Evolutionary conservation across 225 moss, liverwort and hornwort genomes (phyloP).

Genomic region (Marchantia polymorpha): DNA sequence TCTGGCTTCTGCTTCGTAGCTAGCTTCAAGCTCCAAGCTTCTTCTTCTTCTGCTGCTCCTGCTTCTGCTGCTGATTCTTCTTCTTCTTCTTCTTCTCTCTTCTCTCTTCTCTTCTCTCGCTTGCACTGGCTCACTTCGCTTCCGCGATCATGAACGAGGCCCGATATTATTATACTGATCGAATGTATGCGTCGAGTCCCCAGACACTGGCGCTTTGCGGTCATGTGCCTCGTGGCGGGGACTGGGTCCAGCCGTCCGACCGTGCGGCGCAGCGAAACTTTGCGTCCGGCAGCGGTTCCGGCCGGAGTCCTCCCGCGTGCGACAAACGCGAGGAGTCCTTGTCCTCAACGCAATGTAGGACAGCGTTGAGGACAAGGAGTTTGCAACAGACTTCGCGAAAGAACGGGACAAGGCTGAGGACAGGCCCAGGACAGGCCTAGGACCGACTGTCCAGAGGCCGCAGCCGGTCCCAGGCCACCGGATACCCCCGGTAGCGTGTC

Average conservation of each 20-base stretch:
- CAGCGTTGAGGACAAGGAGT: not conserved
- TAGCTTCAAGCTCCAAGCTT: not conserved
- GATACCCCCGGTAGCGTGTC: conserved; percentile 4
- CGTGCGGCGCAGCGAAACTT: not conserved
- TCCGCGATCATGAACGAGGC: not conserved
- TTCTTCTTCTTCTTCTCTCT: too few species aligned
- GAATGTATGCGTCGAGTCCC: too few species aligned
- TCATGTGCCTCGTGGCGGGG: not conserved
- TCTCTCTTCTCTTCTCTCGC: not conserved
- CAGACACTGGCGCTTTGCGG: not conserved
- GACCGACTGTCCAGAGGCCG: not conserved
- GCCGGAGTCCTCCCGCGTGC: not conserved
- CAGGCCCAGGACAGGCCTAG: conserved; percentile 1
- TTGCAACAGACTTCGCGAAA: not conserved
- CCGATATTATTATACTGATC: not conserved
- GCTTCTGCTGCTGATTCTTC: too few species aligned
- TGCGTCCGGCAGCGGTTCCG: not conserved
- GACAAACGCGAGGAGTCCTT: not conserved
- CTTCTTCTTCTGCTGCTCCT: too few species aligned
- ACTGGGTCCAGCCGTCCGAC: not conserved
- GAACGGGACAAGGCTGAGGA: not conserved
- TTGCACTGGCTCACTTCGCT: too few species aligned
- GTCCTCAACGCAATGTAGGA: not conserved
- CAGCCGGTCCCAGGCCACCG: not conserved
- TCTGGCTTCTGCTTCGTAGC: not conserved